phyloP scores from a whole-genome alignment of 2,329 filamentous ascomycete species.

The Microcyclospora pomicola region DNA sequence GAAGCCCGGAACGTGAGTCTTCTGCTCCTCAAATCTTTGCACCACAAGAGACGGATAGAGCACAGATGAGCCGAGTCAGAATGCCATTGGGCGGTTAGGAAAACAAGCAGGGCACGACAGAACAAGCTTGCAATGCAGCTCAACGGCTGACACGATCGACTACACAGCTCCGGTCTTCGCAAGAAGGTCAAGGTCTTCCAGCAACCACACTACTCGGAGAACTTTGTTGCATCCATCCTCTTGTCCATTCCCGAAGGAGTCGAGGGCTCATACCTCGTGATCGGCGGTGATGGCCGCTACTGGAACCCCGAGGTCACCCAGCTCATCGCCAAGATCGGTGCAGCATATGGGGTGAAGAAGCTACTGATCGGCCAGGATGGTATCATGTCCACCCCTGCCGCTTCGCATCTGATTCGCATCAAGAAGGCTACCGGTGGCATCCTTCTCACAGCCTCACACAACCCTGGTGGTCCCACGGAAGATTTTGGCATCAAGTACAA shows the following conservation, averaged over 20 bases:
- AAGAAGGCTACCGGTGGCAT: conserved; percentile 93
- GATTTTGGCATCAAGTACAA: conserved; percentile 99
- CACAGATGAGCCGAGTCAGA: too few species aligned
- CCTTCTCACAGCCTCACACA: conserved; percentile 91
- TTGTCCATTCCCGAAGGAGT: conserved; percentile 92
- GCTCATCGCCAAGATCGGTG: conserved; percentile 91
- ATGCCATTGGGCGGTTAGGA: too few species aligned
- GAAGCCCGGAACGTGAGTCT: conserved; percentile 94
- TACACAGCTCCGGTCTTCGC: conserved; percentile 75
- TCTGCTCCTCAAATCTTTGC: not conserved
- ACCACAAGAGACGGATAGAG: not conserved
- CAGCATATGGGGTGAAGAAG: conserved; percentile 98
- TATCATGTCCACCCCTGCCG: conserved; percentile 91
- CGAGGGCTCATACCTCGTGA: conserved; percentile 79
- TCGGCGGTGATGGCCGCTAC: conserved; percentile 92
- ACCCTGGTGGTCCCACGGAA: conserved; percentile 89
- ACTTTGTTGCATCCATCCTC: conserved; percentile 87
- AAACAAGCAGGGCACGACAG: too few species aligned
- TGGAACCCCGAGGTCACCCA: conserved; percentile 96
- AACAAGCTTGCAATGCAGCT: too few species aligned
- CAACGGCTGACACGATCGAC: not conserved
- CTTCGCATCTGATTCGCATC: conserved; percentile 90
- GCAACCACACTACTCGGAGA: conserved; percentile 86
- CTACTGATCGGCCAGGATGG: conserved; percentile 90
- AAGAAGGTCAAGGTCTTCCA: conserved; percentile 99